A percentile compares a stretch with the other conserved stretches of the same genome.
Conservation (phyloP, 495 filamentous ascomycete species). For the Hapsidospora chrysogenum region DNA sequence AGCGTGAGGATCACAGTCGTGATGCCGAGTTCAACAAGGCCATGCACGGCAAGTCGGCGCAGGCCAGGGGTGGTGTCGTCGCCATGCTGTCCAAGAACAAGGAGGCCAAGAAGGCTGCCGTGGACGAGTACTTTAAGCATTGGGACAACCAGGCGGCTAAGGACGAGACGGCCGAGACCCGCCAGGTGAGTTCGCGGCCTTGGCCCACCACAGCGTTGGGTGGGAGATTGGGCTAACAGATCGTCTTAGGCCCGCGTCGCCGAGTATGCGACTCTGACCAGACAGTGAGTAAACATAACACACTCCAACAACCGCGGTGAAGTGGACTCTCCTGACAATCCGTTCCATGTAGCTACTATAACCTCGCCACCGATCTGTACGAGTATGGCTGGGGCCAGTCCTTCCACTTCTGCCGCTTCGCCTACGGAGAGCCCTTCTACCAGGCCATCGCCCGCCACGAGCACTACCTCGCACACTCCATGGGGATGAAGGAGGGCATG, state of each 20-base stretch:
- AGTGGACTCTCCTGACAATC: conserved; percentile 19
- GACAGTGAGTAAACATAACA: conserved; percentile 81
- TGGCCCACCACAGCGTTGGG: not conserved
- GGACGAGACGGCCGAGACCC: conserved; percentile 63
- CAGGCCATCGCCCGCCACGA: conserved; percentile 95
- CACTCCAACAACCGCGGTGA: conserved; percentile 4
- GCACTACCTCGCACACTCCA: conserved; percentile 88
- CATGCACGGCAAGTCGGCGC: conserved; percentile 73
- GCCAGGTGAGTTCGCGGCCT: conserved; percentile 39
- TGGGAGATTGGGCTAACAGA: conserved; percentile 4
- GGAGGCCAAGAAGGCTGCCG: conserved; percentile 68
- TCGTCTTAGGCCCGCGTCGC: conserved; percentile 49
- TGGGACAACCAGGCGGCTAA: conserved; percentile 87
- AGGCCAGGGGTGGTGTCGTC: conserved; percentile 52
- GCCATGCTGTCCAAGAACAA: conserved; percentile 78
- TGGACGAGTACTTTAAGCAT: conserved; percentile 99
- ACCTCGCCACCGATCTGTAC: conserved; percentile 93
- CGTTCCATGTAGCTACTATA: no score
- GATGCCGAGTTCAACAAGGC: conserved; percentile 90
- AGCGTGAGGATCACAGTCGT: conserved; percentile 70
- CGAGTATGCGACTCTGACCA: conserved; percentile 89
- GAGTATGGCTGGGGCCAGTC: conserved; percentile 91
- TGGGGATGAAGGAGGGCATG: conserved; percentile 74
- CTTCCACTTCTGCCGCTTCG: conserved; percentile 98
- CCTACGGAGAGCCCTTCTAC: conserved; percentile 70